Conservation (phyloP, 768 basidiomycete genomes). For the Leccinum sublutescens region DNA sequence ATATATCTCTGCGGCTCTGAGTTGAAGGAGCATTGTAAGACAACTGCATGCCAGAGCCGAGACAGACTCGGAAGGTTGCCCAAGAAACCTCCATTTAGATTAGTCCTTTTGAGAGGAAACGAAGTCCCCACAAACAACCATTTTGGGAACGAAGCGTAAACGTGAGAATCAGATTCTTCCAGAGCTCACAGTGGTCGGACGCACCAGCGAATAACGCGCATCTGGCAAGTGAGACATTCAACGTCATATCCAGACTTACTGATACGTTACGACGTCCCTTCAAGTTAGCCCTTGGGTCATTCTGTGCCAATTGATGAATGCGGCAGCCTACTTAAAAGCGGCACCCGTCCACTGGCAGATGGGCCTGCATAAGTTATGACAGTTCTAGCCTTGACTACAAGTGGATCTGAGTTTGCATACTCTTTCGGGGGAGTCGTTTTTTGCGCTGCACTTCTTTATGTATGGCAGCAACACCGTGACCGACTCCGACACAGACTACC, state of each 20-base stretch:
- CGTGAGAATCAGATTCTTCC: neutral
- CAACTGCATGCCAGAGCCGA: no score
- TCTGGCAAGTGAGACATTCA: neutral
- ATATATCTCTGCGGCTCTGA: neutral
- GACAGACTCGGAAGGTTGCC: no score
- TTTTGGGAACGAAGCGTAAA: neutral
- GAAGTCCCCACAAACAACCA: no score
- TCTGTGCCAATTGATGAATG: neutral
- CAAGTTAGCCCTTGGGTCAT: neutral
- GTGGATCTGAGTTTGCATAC: constrained; percentile 3
- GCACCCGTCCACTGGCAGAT: no score
- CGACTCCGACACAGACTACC: constrained; percentile 20
- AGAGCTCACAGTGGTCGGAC: no score
- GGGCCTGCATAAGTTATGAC: neutral
- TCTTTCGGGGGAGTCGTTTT: constrained; percentile 4
- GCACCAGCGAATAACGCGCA: neutral
- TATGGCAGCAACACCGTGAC: constrained; percentile 13
- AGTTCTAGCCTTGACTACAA: neutral
- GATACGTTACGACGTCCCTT: neutral
- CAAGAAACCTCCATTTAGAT: neutral
- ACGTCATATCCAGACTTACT: neutral
- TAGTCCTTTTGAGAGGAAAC: no score
- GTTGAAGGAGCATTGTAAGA: neutral
- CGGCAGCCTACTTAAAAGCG: neutral
- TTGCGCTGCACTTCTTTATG: constrained; percentile 2